A percentile compares a stretch with the other conserved stretches of the same genome.
Conservation (phyloP, 2,329 filamentous ascomycete genomes). For the Botrytis cinerea region DNA sequence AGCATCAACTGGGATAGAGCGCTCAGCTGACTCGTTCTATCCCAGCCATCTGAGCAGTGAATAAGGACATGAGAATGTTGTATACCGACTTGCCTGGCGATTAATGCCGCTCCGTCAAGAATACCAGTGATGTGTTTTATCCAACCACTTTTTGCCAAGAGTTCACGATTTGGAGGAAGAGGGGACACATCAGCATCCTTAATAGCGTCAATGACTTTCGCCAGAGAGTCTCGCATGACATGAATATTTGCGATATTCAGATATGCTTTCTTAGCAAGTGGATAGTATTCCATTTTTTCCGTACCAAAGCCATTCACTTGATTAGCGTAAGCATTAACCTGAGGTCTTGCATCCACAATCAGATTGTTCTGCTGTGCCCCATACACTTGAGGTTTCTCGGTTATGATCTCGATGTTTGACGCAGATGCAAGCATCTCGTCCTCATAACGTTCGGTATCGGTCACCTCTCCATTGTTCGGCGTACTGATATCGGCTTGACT, state of each 20-base stretch:
- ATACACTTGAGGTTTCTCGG: slow-evolving; percentile 70
- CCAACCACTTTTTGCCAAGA: slow-evolving; percentile 84
- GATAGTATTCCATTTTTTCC: slow-evolving; percentile 98
- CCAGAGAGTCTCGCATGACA: slow-evolving; percentile 90
- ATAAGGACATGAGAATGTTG: slow-evolving; percentile 94
- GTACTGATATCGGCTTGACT: slow-evolving; percentile 54
- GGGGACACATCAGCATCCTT: slow-evolving; percentile 90
- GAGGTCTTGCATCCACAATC: slow-evolving; percentile 93
- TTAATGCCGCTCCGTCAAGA: slow-evolving; percentile 79
- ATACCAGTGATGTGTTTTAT: slow-evolving; percentile 84
- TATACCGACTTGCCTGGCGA: slow-evolving; percentile 84
- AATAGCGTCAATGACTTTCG: slow-evolving; percentile 82
- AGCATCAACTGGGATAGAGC: slow-evolving; percentile 90
- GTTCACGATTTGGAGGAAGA: slow-evolving; percentile 77
- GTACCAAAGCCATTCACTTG: slow-evolving; percentile 91
- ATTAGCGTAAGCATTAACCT: slow-evolving; percentile 92
- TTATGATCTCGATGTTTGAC: slow-evolving; percentile 51
- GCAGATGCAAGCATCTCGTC: slow-evolving; percentile 62
- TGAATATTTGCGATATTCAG: slow-evolving; percentile 98
- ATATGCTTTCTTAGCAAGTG: slow-evolving; percentile 86
- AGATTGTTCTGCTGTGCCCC: slow-evolving; percentile 91
- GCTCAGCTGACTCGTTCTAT: slow-evolving; percentile 92
- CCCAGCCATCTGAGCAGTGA: slow-evolving; percentile 98
- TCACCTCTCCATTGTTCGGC: slow-evolving; percentile 48
- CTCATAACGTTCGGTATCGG: slow-evolving; percentile 66